Evolutionary conservation across 108 stramenopile species (phyloP).

Genomic region (Asterionellopsis glacialis): DNA sequence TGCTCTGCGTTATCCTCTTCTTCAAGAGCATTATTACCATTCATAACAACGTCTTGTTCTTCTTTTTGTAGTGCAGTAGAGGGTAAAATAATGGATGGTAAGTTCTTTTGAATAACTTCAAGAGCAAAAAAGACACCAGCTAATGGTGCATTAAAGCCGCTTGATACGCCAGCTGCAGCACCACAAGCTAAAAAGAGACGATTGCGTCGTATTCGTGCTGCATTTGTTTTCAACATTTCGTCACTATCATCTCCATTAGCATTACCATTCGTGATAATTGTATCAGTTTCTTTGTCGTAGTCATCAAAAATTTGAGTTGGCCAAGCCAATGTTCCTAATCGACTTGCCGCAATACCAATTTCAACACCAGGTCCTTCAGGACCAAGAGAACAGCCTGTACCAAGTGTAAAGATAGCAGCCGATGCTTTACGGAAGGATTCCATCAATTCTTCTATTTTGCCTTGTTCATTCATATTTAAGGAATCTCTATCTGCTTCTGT

Average conservation of each 20-base stretch:
- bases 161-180: slow-evolving; percentile 75
- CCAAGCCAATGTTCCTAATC: slow-evolving; percentile 23
- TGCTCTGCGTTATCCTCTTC: too few species aligned
- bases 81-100: slow-evolving; percentile 3
- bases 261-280: too few species aligned
- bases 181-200: slow-evolving; percentile 62
- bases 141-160: slow-evolving; percentile 85
- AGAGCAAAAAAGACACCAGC: slow-evolving; percentile 80
- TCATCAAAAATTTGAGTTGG: background rate
- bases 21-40: background rate
- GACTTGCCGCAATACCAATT: slow-evolving; percentile 44
- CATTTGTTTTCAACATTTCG: background rate
- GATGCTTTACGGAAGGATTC: slow-evolving; percentile 43
- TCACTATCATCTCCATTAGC: background rate
- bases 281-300: background rate
- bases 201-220: slow-evolving; percentile 13
- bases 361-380: slow-evolving; percentile 78
- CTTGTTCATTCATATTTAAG: background rate
- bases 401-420: slow-evolving; percentile 66
- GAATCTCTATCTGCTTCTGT: slow-evolving; percentile 35
- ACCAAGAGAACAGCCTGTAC: slow-evolving; percentile 71
- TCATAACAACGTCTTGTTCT: background rate
- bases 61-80: slow-evolving; percentile 5
- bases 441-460: background rate
- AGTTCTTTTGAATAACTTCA: slow-evolving; percentile 49